Conservation (phyloP, 2,329 filamentous ascomycete genomes). For the Didymella pinodella region DNA sequence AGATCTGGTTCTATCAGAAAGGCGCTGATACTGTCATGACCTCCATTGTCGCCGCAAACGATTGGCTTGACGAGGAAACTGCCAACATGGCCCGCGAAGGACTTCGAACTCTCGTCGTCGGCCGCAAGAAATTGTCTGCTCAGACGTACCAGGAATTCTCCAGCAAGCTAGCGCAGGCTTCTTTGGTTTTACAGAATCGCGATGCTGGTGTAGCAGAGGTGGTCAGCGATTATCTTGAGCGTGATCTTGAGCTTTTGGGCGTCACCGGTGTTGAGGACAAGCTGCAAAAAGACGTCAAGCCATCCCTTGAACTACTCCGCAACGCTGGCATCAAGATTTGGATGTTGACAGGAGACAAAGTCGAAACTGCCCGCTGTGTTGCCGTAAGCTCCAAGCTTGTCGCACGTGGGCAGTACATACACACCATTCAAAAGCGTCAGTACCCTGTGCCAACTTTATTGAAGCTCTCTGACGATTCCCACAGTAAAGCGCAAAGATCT, state of each 20-base stretch:
- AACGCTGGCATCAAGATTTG: slow-evolving; percentile 99
- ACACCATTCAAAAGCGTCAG: slow-evolving; percentile 79
- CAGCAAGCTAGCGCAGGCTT: slow-evolving; percentile 76
- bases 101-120: slow-evolving; percentile 90
- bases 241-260: slow-evolving; percentile 89
- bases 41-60: slow-evolving; percentile 92
- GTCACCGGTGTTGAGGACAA: slow-evolving; percentile 98
- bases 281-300: slow-evolving; percentile 93
- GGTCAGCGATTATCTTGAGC: slow-evolving; percentile 82
- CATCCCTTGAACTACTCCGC: slow-evolving; percentile 89
- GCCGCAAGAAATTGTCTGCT: slow-evolving; percentile 82
- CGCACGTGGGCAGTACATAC: slow-evolving; percentile 91
- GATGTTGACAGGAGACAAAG: slow-evolving; percentile 99
- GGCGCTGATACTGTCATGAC: slow-evolving; percentile 98
- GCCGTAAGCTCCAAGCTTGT: slow-evolving; percentile 95
- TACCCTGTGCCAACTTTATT: background rate
- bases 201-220: slow-evolving; percentile 83
- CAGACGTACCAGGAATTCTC: slow-evolving; percentile 85
- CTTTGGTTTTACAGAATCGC: slow-evolving; percentile 78
- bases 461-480: slow-evolving; percentile 12
- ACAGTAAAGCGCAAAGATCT: slow-evolving; percentile 78
- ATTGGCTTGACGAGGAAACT: slow-evolving; percentile 98
- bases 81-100: slow-evolving; percentile 99
- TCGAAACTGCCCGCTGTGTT: slow-evolving; percentile 95
- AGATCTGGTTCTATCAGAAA: slow-evolving; percentile 99